These are phyloP conservation scores for Friedmanniomyces simplex DNA, from an alignment of 495 filamentous ascomycete genomes.

Conservation along the genomic window DNA sequence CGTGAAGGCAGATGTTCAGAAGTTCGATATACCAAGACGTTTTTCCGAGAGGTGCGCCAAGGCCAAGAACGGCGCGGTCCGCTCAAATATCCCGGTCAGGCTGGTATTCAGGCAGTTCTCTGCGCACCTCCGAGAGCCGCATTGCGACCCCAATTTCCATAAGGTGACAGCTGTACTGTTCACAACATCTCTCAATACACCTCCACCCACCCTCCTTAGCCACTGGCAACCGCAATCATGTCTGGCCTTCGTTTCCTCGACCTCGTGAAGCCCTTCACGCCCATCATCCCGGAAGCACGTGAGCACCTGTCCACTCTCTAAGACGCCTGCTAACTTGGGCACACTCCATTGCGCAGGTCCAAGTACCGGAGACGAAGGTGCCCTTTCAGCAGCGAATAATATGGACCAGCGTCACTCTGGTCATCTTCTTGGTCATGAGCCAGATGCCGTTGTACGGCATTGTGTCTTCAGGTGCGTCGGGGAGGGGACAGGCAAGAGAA, in stretches of 20 bases:
- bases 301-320: neutral
- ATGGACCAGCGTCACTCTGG: conserved; percentile 95
- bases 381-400: conserved; percentile 89
- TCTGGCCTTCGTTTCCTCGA: conserved; percentile 79
- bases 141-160: too few relatives aligned
- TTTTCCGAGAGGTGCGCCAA: too few relatives aligned
- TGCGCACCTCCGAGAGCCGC: too few relatives aligned
- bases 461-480: conserved; percentile 24
- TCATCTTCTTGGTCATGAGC: conserved; percentile 99
- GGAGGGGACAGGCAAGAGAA: neutral
- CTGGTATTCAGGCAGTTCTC: too few relatives aligned
- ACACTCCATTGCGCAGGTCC: conserved; percentile 42
- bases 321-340: too few relatives aligned
- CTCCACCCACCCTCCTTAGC: neutral
- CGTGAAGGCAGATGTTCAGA: neutral
- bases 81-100: too few relatives aligned
- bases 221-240: conserved; percentile 2
- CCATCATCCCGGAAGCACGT: conserved; percentile 74
- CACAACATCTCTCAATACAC: neutral
- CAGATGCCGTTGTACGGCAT: conserved; percentile 69
- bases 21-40: neutral
- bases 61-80: too few relatives aligned
- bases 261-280: conserved; percentile 97
- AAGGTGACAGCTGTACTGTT: too few relatives aligned
- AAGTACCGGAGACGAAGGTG: conserved; percentile 89